Base-by-base conservation (phyloP, 73 alveolate genomes). In the Uronychia binucleata region DNA sequence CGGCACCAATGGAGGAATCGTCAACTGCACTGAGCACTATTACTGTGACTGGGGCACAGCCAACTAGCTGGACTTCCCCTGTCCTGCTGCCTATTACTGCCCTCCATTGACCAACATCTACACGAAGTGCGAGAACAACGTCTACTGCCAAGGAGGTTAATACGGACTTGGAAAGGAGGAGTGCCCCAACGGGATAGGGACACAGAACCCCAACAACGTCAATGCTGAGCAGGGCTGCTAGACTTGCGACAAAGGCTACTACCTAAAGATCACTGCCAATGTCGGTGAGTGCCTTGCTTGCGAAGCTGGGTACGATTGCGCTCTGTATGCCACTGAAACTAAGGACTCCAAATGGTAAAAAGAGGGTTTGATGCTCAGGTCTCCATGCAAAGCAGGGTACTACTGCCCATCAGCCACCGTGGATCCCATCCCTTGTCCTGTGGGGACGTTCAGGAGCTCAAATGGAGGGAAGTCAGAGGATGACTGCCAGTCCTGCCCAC, bases 261-360 rank as follows among this genome's bases (percentile, higher is more conserved):
- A 78, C 78, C n/a, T n/a, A n/a, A 31, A 86, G 0, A 76, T 88
- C 13, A 59, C 86, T 5, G 90, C 67, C 8, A 19, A 28, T 27
- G 58, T 74, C 26, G 85, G 84, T 29, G 77, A 74, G 27, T 88
- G 94, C 32, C n/a, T 76, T 0, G 86, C 80, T 5, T 91, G 97
- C 76, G 58, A 81, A 1, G 87, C 94, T 11, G 97, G 97, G 29
- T 84, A 92, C 81, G 92, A 77, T 33, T 92, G 97, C 46, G 75
- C 86, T 0, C n/a, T n/a, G n/a, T n/a, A n/a, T n/a, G n/a, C n/a
- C n/a, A n/a, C n/a, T n/a, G n/a, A n/a, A n/a, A n/a, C n/a, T n/a
- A n/a, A n/a, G n/a, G n/a, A n/a, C n/a, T n/a, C n/a, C n/a, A n/a
- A n/a, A n/a, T n/a, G n/a, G n/a, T n/a, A n/a, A n/a, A n/a, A n/a